phyloP scores from a whole-genome alignment of 208 protist genomes.

The Leishmania arabica region DNA sequence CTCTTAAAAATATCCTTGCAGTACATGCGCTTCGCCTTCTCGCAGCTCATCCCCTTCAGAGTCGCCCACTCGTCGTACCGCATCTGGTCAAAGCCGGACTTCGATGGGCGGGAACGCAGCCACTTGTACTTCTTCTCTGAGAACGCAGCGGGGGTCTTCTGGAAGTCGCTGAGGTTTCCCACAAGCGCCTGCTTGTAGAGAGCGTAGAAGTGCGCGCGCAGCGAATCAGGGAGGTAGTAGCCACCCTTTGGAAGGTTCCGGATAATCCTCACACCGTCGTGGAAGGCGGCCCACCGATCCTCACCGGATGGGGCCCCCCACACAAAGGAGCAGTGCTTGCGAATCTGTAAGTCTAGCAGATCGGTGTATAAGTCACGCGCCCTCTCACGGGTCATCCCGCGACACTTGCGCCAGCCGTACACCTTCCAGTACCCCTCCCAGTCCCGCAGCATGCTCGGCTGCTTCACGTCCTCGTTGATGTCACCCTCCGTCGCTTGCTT shows the following conservation, averaged over 20 bases:
- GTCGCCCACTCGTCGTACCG: conserved; percentile 82
- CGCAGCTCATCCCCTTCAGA: conserved; percentile 71
- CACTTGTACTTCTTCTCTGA: conserved; percentile 65
- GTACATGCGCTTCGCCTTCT: conserved; percentile 86
- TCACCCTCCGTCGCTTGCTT: conserved; percentile 89
- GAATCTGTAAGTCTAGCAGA: conserved; percentile 35
- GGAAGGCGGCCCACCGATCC: conserved; percentile 50
- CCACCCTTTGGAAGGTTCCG: conserved; percentile 60
- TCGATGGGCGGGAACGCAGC: conserved; percentile 36
- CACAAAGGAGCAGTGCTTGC: conserved; percentile 29
- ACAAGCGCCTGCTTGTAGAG: conserved; percentile 88
- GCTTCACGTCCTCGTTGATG: conserved; percentile 69
- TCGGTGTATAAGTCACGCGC: conserved; percentile 90
- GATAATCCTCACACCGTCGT: conserved; percentile 53
- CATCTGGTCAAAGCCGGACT: conserved; percentile 36
- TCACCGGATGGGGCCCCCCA: conserved; percentile 29
- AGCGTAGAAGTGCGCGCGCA: conserved; percentile 84
- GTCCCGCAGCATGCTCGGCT: conserved; percentile 38
- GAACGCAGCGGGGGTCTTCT: conserved; percentile 49
- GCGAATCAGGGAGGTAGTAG: conserved; percentile 70
- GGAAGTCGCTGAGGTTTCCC: conserved; percentile 76
- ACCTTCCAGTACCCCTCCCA: conserved; percentile 89
- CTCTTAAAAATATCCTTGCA: conserved; percentile 32
- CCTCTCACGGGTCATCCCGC: conserved; percentile 86
- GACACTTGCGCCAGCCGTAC: conserved; percentile 85